Conservation (phyloP, 2,329 filamentous ascomycete genomes). For the Fusarium tupiense region DNA sequence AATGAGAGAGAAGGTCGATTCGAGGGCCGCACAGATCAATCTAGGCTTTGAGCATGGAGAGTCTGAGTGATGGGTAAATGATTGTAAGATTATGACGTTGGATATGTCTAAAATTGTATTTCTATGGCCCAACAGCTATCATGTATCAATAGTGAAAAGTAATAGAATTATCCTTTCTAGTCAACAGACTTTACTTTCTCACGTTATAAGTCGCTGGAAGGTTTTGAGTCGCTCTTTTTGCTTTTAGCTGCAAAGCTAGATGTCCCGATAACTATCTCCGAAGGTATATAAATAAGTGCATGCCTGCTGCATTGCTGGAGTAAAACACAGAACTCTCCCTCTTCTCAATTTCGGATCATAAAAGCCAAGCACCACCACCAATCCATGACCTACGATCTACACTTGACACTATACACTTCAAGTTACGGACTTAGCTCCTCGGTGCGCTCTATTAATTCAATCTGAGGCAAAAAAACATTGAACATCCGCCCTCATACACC, state of each 20-base stretch:
- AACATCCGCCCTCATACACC: neutral
- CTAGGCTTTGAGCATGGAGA: neutral
- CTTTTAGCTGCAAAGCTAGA: neutral
- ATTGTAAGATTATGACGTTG: neutral
- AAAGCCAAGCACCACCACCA: neutral
- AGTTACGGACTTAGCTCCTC: neutral
- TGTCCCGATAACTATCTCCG: too few species aligned
- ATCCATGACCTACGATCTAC: neutral
- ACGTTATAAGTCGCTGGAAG: neutral
- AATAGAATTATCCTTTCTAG: neutral
- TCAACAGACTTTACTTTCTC: neutral
- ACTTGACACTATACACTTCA: too few species aligned
- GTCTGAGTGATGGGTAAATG: neutral
- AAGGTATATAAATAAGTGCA: neutral
- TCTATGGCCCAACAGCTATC: neutral
- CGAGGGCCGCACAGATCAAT: neutral
- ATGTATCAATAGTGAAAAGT: neutral
- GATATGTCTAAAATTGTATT: slow-evolving; percentile 6
- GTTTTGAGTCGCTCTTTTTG: neutral
- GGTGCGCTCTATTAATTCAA: neutral
- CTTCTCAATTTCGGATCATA: neutral
- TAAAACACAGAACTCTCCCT: neutral
- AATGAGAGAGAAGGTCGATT: neutral
- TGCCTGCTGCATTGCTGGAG: neutral
- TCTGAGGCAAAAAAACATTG: neutral